phyloP scores from a whole-genome alignment of 2,329 filamentous ascomycete species.

The Thelonectria rubi region DNA sequence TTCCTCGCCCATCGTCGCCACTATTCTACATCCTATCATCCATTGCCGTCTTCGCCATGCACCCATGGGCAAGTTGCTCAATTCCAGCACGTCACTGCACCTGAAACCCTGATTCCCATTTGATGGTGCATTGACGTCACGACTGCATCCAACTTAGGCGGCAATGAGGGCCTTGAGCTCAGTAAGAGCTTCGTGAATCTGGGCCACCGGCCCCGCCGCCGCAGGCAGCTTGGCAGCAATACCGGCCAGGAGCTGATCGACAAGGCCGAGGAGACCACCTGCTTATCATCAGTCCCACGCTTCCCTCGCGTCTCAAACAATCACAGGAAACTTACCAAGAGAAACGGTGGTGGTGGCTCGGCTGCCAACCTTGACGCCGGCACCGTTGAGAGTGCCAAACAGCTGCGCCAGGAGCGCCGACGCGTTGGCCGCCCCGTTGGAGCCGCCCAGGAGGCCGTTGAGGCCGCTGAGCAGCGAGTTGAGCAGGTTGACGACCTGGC shows the following conservation, averaged over 20 bases:
- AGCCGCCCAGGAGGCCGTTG: neutral
- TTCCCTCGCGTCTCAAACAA: neutral
- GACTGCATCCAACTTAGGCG: no score
- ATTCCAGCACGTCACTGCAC: no score
- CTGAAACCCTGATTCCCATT: no score
- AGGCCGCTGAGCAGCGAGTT: neutral
- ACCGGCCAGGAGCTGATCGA: neutral
- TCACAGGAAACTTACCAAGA: neutral
- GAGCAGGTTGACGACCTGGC: neutral
- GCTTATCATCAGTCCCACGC: neutral
- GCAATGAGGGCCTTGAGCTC: neutral
- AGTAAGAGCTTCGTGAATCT: neutral
- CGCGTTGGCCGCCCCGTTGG: neutral
- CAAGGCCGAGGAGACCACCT: neutral
- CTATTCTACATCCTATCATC: no score
- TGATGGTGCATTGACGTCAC: no score
- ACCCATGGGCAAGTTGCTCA: no score
- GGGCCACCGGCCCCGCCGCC: neutral
- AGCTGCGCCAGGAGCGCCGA: neutral
- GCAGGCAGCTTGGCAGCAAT: conserved; percentile 2
- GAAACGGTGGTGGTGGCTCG: neutral
- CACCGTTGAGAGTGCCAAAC: neutral
- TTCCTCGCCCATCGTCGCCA: no score
- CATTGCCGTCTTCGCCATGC: no score
- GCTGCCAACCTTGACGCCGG: neutral